Evolutionary conservation across 2,329 filamentous ascomycete genomes (phyloP), one percentile per base, ranked within the genome.

Genomic region (Diplodia scrobiculata): DNA sequence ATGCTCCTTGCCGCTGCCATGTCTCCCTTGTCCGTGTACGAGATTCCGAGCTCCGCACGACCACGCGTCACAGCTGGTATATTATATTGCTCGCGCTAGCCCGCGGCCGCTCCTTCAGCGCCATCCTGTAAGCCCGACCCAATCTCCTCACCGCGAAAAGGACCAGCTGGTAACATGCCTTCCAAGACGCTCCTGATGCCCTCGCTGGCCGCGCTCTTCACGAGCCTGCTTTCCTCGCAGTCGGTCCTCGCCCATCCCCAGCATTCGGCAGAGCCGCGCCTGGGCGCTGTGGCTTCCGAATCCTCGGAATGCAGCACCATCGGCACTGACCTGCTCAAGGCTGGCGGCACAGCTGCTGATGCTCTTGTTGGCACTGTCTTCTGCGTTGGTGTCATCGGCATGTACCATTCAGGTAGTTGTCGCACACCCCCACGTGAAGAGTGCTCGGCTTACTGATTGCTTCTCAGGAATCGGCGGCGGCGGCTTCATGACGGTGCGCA

Each of bases 401-500:
- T 82, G 79, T 82, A 82, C 68, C 77, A 79, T 65, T 76, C 75
- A 59, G 76, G 75, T 41, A 27, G 9, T 7, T 32, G 5, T 47
- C 13, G 7, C 21, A 25, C 25, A 25, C 13, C 13, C 13, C 21
- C 25, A 11, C 27, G 27, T 21, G 32, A 11, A 21, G 13, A 19
- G 9, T 17, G 11, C 6, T 13, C 17, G 29, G 25, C 11, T 21
- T 41, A 36, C 64, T 62, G 13, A 60, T 17, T 13, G 10, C 21
- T 86, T 79, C 48, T 27, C 45, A 76, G 93, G 94, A 17, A 89
- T 97, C 67, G 93, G 91, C 21, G 94, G 94, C 6, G 94, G 94
- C 48, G 94, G 94, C 1, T 98, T 98, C 78, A 90, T 92, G 84
- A 82, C 97, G 5, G 86, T 97, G 5, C 87, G 91, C 55, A 83